A percentile compares a stretch with the other conserved stretches of the same genome.
Conservation (phyloP, 495 filamentous ascomycete species). For the Tuber aestivum region DNA sequence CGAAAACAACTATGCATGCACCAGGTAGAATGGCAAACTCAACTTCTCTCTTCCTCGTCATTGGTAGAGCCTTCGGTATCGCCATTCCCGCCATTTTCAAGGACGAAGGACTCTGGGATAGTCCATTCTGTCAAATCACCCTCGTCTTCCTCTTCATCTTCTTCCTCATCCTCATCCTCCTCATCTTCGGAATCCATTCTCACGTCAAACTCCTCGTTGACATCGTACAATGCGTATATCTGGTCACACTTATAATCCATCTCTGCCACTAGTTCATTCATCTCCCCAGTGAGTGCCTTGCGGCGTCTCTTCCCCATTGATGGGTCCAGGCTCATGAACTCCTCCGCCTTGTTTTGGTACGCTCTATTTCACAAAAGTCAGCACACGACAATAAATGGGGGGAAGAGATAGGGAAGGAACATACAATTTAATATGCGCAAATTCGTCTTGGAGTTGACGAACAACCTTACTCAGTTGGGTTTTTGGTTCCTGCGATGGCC, state of each 20-base stretch:
- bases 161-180: not conserved
- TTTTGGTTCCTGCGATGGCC: constrained; percentile 34
- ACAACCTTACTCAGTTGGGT: constrained; percentile 41
- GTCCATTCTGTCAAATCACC: constrained; percentile 33
- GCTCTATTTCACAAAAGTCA: constrained; percentile 14
- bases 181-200: constrained; percentile 16
- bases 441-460: constrained; percentile 64
- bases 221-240: constrained; percentile 83
- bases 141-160: constrained; percentile 24
- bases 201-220: constrained; percentile 58
- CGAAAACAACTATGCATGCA: not conserved
- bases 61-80: constrained; percentile 18
- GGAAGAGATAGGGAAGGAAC: constrained; percentile 39
- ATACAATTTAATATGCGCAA: constrained; percentile 69
- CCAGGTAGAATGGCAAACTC: not conserved
- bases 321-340: constrained; percentile 58
- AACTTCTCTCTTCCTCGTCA: constrained; percentile 15
- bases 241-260: constrained; percentile 79
- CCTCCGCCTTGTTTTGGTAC: constrained; percentile 37
- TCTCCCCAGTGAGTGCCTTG: constrained; percentile 57
- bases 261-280: constrained; percentile 57
- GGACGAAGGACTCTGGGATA: constrained; percentile 29
- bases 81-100: constrained; percentile 1
- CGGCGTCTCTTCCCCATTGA: constrained; percentile 63
- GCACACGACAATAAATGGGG: not conserved